phyloP scores from a whole-genome alignment of 2,329 filamentous ascomycete species.

The Huntiella omanensis region DNA sequence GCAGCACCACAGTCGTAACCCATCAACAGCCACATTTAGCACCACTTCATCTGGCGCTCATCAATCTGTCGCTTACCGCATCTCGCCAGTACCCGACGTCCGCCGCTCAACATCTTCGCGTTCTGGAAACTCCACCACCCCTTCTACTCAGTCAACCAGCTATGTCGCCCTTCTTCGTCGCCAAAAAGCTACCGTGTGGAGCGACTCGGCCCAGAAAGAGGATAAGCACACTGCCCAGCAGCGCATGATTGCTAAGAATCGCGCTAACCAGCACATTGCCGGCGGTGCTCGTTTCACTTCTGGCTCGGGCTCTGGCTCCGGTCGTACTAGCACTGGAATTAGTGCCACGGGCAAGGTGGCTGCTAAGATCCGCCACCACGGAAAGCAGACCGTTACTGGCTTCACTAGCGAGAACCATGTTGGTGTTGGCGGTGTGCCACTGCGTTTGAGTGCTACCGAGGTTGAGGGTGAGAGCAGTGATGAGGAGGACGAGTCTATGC shows the following conservation, averaged over 20 bases:
- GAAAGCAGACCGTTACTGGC: slow-evolving; percentile 58
- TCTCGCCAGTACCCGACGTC: slow-evolving; percentile 36
- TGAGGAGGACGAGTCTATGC: slow-evolving; percentile 38
- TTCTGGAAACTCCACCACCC: slow-evolving; percentile 33
- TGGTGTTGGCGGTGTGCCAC: slow-evolving; percentile 61
- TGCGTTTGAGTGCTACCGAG: slow-evolving; percentile 86
- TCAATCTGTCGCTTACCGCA: slow-evolving; percentile 37
- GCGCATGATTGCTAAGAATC: slow-evolving; percentile 70
- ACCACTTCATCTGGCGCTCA: slow-evolving; percentile 47
- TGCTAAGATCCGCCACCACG: slow-evolving; percentile 77
- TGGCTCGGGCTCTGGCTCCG: slow-evolving; percentile 20
- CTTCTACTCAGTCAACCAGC: slow-evolving; percentile 33
- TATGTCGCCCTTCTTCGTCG: slow-evolving; percentile 93
- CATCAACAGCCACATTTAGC: slow-evolving; percentile 50
- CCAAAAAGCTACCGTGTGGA: slow-evolving; percentile 98
- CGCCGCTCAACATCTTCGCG: slow-evolving; percentile 67
- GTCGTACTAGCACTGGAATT: slow-evolving; percentile 43
- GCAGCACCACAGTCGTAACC: slow-evolving; percentile 30
- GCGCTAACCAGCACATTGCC: slow-evolving; percentile 67
- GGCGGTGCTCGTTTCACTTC: slow-evolving; percentile 32
- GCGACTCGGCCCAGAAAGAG: slow-evolving; percentile 80
- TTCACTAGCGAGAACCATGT: slow-evolving; percentile 64
- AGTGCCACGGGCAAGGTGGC: slow-evolving; percentile 46
- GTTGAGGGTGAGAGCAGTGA: slow-evolving; percentile 77
- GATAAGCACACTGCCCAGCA: slow-evolving; percentile 69